Percentiles rank a stretch among this genome's conserved stretches.
These are phyloP conservation scores for Candida montana DNA, from an alignment of 805 yeast species.

Conservation along the genomic window DNA sequence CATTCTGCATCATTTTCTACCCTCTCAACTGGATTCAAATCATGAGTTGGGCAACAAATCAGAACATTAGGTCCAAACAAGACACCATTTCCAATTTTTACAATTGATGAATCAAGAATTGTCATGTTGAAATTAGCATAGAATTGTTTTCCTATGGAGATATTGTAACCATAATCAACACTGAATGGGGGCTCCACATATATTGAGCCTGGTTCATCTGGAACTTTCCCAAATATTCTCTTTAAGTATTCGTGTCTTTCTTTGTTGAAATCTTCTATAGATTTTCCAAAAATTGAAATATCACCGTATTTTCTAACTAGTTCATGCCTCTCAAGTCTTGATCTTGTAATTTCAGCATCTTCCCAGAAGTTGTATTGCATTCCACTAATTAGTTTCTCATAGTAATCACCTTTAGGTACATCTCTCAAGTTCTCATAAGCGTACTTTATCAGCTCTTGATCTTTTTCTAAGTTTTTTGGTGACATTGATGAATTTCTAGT, in stretches of 20 bases:
- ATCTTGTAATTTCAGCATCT: slow-evolving; percentile 18
- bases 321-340: slow-evolving; percentile 24
- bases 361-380: slow-evolving; percentile 3
- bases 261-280: slow-evolving; percentile 22
- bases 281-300: slow-evolving; percentile 15
- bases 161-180: slow-evolving; percentile 65
- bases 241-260: slow-evolving; percentile 34
- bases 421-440: slow-evolving; percentile 17
- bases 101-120: slow-evolving; percentile 54
- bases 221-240: slow-evolving; percentile 40
- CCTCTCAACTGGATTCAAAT: neutral
- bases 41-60: slow-evolving; percentile 1
- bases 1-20: slow-evolving; percentile 1
- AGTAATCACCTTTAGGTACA: slow-evolving; percentile 16
- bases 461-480: neutral
- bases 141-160: slow-evolving; percentile 48
- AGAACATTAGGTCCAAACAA: slow-evolving; percentile 26
- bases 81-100: slow-evolving; percentile 55
- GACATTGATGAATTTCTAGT: neutral
- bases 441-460: slow-evolving; percentile 12
- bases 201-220: slow-evolving; percentile 28
- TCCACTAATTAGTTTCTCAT: slow-evolving; percentile 5
- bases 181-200: slow-evolving; percentile 42
- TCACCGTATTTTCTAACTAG: slow-evolving; percentile 23
- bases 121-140: slow-evolving; percentile 51